Evolutionary conservation across 148 eudicot species (phyloP).

Genomic region (Silene conica): DNA sequence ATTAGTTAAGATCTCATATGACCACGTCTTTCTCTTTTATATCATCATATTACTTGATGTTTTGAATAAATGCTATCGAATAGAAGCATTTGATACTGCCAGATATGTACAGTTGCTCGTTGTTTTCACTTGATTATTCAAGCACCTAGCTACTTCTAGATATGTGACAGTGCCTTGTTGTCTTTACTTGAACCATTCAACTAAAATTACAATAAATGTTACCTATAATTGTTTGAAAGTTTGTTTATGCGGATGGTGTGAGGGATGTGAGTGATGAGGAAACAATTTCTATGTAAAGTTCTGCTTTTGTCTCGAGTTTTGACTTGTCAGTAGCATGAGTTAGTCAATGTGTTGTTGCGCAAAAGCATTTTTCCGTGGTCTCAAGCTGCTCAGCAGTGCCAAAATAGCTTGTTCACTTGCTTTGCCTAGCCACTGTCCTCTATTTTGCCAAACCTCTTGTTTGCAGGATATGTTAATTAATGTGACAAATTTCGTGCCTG

Average conservation of each 20-base stretch:
- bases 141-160: conserved; percentile 6
- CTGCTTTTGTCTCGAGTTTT: not conserved
- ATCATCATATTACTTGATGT: not conserved
- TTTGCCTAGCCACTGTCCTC: not conserved
- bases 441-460: not conserved
- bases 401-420: not conserved
- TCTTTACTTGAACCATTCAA: not conserved
- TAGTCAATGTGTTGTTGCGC: conserved; percentile 2
- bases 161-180: conserved; percentile 1
- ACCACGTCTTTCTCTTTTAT: not conserved
- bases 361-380: conserved; percentile 2
- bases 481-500: not conserved
- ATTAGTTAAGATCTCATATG: not conserved
- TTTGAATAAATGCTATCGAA: not conserved
- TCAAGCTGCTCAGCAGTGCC: not conserved
- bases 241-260: not conserved
- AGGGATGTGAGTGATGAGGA: not conserved
- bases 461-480: not conserved
- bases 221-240: not conserved
- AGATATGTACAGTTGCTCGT: conserved; percentile 2
- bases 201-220: not conserved
- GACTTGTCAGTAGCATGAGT: not conserved
- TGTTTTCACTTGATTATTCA: not conserved
- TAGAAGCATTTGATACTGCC: not conserved
- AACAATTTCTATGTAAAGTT: not conserved